Conservation (phyloP, 148 eudicot species). For the Simmondsia chinensis region DNA sequence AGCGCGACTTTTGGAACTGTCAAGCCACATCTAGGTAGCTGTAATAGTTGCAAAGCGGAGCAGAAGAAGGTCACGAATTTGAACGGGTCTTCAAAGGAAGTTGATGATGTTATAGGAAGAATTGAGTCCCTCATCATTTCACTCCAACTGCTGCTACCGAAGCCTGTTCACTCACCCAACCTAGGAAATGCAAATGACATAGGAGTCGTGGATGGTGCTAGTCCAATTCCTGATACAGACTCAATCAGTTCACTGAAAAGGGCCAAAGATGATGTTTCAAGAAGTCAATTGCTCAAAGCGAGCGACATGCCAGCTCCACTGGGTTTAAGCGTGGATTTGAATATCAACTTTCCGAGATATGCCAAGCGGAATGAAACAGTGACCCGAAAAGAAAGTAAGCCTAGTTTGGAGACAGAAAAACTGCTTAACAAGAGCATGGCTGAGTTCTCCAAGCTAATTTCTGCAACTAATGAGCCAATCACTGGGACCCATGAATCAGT, state of each 20-base stretch:
- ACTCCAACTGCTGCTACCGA: slow-evolving; percentile 17
- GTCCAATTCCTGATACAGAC: slow-evolving; percentile 6
- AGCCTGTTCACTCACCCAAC: slow-evolving; percentile 4
- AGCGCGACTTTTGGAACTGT: neutral
- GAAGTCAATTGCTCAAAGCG: neutral
- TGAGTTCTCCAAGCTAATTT: no score
- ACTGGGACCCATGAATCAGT: neutral
- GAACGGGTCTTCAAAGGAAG: slow-evolving; percentile 24
- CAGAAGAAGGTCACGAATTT: neutral
- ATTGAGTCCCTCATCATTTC: slow-evolving; percentile 32
- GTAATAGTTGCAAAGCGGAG: slow-evolving; percentile 3
- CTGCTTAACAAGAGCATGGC: slow-evolving; percentile 3
- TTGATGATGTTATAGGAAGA: slow-evolving; percentile 31
- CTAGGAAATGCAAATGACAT: neutral
- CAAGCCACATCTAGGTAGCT: neutral
- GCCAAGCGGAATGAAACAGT: neutral
- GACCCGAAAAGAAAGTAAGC: neutral
- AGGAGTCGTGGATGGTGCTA: neutral
- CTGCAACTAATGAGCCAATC: neutral
- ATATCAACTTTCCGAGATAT: neutral
- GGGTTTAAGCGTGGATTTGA: neutral
- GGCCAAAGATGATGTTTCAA: neutral
- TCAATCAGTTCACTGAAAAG: neutral
- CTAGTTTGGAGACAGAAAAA: neutral
- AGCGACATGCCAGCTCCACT: neutral